phyloP scores from a whole-genome alignment of 1,284 basidiomycete genomes.

The Cryptococcus maquisensis region DNA sequence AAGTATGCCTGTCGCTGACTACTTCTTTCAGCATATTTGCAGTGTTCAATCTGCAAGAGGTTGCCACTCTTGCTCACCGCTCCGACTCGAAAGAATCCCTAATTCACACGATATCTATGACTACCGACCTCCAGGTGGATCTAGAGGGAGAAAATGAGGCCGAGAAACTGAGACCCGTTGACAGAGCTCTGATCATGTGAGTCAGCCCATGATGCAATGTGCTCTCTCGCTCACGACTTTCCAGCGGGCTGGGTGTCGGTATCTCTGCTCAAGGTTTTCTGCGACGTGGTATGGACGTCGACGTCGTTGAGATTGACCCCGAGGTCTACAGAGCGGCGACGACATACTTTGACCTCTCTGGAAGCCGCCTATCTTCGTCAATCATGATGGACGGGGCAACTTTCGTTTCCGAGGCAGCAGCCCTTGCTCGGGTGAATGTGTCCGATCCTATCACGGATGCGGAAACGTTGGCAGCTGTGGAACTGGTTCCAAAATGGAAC shows the following conservation, averaged over 20 bases:
- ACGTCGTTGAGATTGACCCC: slow-evolving; percentile 69
- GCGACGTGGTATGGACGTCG: slow-evolving; percentile 58
- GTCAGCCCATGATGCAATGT: not conserved
- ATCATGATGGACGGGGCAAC: slow-evolving; percentile 69
- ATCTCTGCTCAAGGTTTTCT: slow-evolving; percentile 69
- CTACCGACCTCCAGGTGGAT: slow-evolving; percentile 21
- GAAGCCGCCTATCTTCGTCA: slow-evolving; percentile 51
- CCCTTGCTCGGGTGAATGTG: slow-evolving; percentile 10
- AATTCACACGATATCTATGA: slow-evolving; percentile 18
- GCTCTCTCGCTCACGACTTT: not conserved
- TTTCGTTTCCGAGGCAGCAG: slow-evolving; percentile 56
- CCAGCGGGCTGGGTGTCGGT: slow-evolving; percentile 78
- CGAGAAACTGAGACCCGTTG: slow-evolving; percentile 4
- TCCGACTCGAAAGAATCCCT: slow-evolving; percentile 19
- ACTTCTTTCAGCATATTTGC: slow-evolving; percentile 66
- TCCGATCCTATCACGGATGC: slow-evolving; percentile 3
- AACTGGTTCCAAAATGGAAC: slow-evolving; percentile 55
- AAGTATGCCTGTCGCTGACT: not conserved
- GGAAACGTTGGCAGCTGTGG: slow-evolving; percentile 4
- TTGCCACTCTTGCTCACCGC: slow-evolving; percentile 60
- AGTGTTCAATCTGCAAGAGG: slow-evolving; percentile 80
- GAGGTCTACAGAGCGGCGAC: slow-evolving; percentile 77
- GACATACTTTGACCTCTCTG: slow-evolving; percentile 66
- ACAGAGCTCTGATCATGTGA: slow-evolving; percentile 35
- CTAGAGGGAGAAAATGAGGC: slow-evolving; percentile 12